Evolutionary conservation across 108 stramenopile genomes (phyloP).

Genomic region (Aurantiochytrium sp.): DNA sequence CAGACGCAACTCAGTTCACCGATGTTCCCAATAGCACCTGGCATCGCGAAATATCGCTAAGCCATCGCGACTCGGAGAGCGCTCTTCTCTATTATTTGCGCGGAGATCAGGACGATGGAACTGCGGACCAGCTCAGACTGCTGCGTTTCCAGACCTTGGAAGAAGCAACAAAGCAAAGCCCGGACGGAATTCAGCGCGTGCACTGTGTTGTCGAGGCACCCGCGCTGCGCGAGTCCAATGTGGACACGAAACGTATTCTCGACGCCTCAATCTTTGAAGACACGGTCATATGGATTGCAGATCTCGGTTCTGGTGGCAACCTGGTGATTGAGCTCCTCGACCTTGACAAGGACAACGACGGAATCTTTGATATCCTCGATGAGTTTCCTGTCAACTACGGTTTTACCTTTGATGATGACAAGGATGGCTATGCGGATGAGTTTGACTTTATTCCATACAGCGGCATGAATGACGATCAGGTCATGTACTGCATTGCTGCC

Average conservation of each 20-base stretch:
- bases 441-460: background rate
- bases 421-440: background rate
- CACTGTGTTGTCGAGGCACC: background rate
- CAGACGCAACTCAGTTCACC: background rate
- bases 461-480: background rate
- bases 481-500: background rate
- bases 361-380: background rate
- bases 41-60: background rate
- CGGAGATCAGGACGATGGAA: background rate
- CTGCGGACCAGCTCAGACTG: background rate
- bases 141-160: background rate
- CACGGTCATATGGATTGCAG: background rate
- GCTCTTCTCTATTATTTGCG: background rate
- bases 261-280: background rate
- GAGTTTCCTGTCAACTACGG: background rate
- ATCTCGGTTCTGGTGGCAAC: background rate
- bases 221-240: background rate
- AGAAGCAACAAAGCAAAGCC: background rate
- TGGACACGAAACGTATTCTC: background rate
- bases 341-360: slow-evolving; percentile 4
- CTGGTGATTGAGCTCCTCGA: background rate
- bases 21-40: background rate
- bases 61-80: background rate
- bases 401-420: background rate
- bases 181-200: background rate